Evolutionary conservation across 2,329 filamentous ascomycete genomes (phyloP).

Genomic region (Neofusicoccum parvum): DNA sequence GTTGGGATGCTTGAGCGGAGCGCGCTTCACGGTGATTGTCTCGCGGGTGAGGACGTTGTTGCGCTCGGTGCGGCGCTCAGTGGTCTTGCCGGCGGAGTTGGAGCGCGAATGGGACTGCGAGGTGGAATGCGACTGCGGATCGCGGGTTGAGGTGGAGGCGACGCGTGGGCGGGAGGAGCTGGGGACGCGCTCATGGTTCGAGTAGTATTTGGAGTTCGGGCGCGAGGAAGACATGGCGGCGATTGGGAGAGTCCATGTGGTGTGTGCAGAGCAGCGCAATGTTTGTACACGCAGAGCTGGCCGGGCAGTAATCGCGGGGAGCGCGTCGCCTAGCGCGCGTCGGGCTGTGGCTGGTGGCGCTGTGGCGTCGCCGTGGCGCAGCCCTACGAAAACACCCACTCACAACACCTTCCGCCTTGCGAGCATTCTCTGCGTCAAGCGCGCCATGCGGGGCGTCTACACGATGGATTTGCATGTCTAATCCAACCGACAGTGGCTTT

Average conservation of each 20-base stretch:
- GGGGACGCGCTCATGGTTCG: constrained; percentile 36
- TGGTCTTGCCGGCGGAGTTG: constrained; percentile 10
- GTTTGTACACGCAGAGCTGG: constrained; percentile 17
- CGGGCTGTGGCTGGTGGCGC: neutral
- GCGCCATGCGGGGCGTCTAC: too few relatives aligned
- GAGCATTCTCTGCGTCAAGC: too few relatives aligned
- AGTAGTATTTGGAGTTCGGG: constrained; percentile 33
- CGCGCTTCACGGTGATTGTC: constrained; percentile 26
- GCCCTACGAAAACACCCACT: neutral
- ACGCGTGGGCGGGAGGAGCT: constrained; percentile 40
- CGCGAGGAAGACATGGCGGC: constrained; percentile 38
- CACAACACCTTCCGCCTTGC: neutral
- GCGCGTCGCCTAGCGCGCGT: constrained; percentile 13
- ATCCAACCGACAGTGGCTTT: too few relatives aligned
- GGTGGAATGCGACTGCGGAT: constrained; percentile 18
- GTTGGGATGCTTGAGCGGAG: constrained; percentile 38
- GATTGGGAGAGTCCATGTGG: constrained; percentile 30
- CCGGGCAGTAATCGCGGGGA: constrained; percentile 18
- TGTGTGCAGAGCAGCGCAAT: constrained; percentile 2
- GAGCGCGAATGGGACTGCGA: constrained; percentile 14
- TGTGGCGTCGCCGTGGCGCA: constrained; percentile 6
- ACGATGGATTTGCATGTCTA: too few relatives aligned
- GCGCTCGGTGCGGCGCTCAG: constrained; percentile 19
- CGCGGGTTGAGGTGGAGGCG: constrained; percentile 27
- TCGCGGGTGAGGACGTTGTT: constrained; percentile 19